Conservation (phyloP, 192 early-diverging fungal genomes). For the Pilobolus umbonatus region DNA sequence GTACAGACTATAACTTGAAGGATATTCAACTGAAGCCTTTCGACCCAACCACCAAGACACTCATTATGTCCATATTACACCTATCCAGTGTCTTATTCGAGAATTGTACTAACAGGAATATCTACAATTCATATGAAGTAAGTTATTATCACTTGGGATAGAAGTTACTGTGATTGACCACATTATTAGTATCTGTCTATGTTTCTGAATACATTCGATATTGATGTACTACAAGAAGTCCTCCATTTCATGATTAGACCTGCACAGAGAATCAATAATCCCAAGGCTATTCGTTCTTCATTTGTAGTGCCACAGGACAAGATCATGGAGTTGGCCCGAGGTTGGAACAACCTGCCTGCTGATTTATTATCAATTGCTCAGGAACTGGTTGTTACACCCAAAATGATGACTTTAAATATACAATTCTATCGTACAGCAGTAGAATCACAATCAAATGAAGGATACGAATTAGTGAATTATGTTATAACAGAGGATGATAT, state of each 20-base stretch:
- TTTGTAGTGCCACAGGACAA: conserved; percentile 54
- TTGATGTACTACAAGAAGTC: conserved; percentile 74
- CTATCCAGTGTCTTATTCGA: conserved; percentile 85
- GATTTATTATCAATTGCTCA: conserved; percentile 31
- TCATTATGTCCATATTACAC: conserved; percentile 63
- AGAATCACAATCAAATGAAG: conserved; percentile 2
- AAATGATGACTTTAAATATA: conserved; percentile 42
- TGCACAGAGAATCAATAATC: conserved; percentile 85
- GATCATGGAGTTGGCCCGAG: conserved; percentile 54
- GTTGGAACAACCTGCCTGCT: conserved; percentile 43
- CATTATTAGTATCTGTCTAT: conserved; percentile 68
- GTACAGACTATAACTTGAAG: conserved; percentile 60
- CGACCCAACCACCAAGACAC: conserved; percentile 43
- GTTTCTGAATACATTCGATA: conserved; percentile 73
- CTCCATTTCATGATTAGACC: conserved; percentile 81
- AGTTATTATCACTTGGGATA: conserved; percentile 3
- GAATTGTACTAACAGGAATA: conserved; percentile 89
- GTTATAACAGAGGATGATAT: conserved; percentile 36
- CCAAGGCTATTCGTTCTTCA: conserved; percentile 58
- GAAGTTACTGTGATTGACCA: neutral
- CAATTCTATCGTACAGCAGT: conserved; percentile 59
- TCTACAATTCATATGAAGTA: conserved; percentile 92
- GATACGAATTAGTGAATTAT: conserved; percentile 35
- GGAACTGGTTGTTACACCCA: conserved; percentile 35
- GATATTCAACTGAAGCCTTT: conserved; percentile 61